phyloP scores from a whole-genome alignment of 208 protist genomes.

The Acanthamoeba quina region DNA sequence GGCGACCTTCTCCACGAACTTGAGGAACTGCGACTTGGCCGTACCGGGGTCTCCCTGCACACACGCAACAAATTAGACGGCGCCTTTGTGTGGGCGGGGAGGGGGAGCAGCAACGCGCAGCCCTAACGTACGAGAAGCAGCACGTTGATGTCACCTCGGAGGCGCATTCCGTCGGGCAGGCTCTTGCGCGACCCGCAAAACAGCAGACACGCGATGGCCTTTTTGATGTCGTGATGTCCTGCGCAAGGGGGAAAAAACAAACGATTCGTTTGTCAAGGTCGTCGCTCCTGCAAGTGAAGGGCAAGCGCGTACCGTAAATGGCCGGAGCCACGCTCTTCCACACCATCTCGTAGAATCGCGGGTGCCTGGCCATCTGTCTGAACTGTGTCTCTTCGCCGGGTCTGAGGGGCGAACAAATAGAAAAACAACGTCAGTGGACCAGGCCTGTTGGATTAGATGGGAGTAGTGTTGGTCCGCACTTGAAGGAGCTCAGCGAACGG shows the following conservation, averaged over 20 bases:
- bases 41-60: constrained; percentile 99
- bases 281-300: background rate
- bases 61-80: too few species aligned
- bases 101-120: too few species aligned
- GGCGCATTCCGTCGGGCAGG: constrained; percentile 96
- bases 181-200: constrained; percentile 98
- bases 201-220: constrained; percentile 95
- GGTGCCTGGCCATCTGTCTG: constrained; percentile 60
- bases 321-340: constrained; percentile 90
- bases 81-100: too few species aligned
- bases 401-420: too few species aligned
- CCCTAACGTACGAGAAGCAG: constrained; percentile 97
- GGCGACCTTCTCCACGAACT: constrained; percentile 94
- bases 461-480: constrained; percentile 82
- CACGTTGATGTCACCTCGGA: constrained; percentile 99
- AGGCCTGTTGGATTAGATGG: background rate
- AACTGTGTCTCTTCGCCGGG: constrained; percentile 86
- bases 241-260: background rate
- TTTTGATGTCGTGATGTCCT: constrained; percentile 92
- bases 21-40: constrained; percentile 94
- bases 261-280: too few species aligned
- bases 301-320: constrained; percentile 91
- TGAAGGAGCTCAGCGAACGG: constrained; percentile 66
- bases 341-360: constrained; percentile 84
- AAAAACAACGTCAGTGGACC: too few species aligned